Percentiles rank a stretch among this genome's conserved stretches.
Conservation (phyloP, 148 eudicot species). For the Mesembryanthemum crystallinum region DNA sequence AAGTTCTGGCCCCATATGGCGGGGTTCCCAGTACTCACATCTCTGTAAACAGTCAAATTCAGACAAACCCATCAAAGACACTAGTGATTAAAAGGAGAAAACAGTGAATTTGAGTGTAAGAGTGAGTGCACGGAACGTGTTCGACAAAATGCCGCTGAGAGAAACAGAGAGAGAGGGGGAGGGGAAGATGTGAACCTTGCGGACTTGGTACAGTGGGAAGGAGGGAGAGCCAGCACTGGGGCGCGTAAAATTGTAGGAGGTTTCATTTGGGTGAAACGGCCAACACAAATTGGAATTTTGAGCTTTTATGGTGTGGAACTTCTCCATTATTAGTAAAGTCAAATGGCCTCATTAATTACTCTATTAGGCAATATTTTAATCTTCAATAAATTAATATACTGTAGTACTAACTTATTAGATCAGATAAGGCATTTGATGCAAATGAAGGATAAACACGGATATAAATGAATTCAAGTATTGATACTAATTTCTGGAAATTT, state of each 20-base stretch:
- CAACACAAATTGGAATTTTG: not conserved
- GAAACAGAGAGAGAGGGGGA: slow-evolving; percentile 19
- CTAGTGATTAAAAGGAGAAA: not conserved
- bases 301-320: not conserved
- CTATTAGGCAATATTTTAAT: too few relatives aligned
- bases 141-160: slow-evolving; percentile 41
- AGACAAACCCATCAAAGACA: not conserved
- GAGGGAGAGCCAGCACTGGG: slow-evolving; percentile 25
- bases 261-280: slow-evolving; percentile 26
- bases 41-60: slow-evolving; percentile 12
- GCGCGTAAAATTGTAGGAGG: slow-evolving; percentile 17
- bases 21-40: slow-evolving; percentile 25
- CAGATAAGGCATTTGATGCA: too few relatives aligned
- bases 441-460: too few relatives aligned
- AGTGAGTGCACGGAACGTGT: slow-evolving; percentile 28
- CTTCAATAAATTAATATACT: too few relatives aligned
- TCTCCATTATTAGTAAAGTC: too few relatives aligned
- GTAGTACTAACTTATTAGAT: not conserved
- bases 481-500: too few relatives aligned
- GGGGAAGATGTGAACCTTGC: slow-evolving; percentile 26
- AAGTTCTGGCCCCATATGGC: slow-evolving; percentile 65
- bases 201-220: slow-evolving; percentile 26
- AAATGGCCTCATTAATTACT: too few relatives aligned
- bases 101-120: not conserved
- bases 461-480: too few relatives aligned